Percentiles rank a stretch among this genome's conserved stretches.
Conservation (phyloP, 208 protist genomes). For the Leptomonas pyrrhocoris region DNA sequence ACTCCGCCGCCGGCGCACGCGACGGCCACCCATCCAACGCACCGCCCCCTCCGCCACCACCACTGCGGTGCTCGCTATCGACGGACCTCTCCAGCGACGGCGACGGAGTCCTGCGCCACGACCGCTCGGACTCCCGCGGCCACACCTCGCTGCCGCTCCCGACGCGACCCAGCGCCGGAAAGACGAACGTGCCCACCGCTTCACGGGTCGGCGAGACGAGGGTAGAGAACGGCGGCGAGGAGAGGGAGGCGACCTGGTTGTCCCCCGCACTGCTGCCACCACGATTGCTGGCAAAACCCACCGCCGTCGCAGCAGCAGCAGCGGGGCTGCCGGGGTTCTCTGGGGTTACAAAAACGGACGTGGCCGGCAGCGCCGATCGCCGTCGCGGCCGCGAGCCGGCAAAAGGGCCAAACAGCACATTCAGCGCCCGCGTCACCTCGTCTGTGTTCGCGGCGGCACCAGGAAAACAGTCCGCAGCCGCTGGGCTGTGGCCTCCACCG, state of each 20-base stretch:
- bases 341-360: constrained; percentile 12
- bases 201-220: constrained; percentile 2
- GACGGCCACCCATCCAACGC: neutral
- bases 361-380: neutral
- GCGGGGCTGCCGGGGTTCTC: neutral
- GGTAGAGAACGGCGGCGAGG: neutral
- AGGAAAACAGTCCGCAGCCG: neutral
- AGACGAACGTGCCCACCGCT: constrained; percentile 5
- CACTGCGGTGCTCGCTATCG: neutral
- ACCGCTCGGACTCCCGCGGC: constrained; percentile 6
- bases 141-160: neutral
- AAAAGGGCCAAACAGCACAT: constrained; percentile 12
- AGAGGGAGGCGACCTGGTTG: neutral
- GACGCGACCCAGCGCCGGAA: constrained; percentile 3
- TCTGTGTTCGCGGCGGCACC: neutral
- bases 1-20: neutral
- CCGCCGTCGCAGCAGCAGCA: neutral
- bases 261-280: neutral
- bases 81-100: neutral
- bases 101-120: constrained; percentile 10
- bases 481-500: neutral
- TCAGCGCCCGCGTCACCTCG: constrained; percentile 15
- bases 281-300: neutral
- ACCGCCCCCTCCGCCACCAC: neutral
- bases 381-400: neutral